Evolutionary conservation across 106 monocot genomes (phyloP).

Genomic region (Allium fistulosum): DNA sequence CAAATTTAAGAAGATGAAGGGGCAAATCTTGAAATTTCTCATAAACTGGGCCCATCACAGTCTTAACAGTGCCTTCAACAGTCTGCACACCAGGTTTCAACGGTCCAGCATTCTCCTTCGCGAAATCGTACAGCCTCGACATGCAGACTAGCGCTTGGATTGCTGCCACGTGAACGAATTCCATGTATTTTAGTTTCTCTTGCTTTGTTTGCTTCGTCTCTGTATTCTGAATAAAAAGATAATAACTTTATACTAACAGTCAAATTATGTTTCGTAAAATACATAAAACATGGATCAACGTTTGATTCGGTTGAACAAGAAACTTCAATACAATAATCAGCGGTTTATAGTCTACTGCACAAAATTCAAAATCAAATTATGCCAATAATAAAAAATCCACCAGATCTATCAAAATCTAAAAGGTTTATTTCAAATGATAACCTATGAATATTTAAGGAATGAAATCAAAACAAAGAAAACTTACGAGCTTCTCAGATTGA

Average conservation of each 20-base stretch:
- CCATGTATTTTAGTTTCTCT: slow-evolving; percentile 38
- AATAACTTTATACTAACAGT: neutral
- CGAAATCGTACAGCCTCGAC: slow-evolving; percentile 34
- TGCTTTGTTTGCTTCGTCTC: slow-evolving; percentile 4
- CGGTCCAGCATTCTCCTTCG: slow-evolving; percentile 56
- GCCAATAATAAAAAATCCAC: neutral
- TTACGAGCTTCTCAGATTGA: slow-evolving; percentile 2
- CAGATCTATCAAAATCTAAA: neutral
- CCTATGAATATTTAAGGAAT: neutral
- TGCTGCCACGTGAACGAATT: slow-evolving; percentile 40
- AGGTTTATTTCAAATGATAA: neutral
- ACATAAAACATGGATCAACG: neutral
- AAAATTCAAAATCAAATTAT: neutral
- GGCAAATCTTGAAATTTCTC: slow-evolving; percentile 30
- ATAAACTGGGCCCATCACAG: slow-evolving; percentile 48
- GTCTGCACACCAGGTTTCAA: slow-evolving; percentile 39
- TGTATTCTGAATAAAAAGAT: neutral
- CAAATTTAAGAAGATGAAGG: slow-evolving; percentile 34
- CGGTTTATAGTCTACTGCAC: neutral
- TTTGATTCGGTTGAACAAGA: neutral
- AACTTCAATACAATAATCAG: neutral
- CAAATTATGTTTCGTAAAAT: neutral
- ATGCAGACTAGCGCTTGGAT: slow-evolving; percentile 30
- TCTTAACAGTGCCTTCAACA: slow-evolving; percentile 36
- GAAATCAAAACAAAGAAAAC: neutral